These are phyloP conservation scores for Triadica sebifera DNA, from an alignment of 345 rosid species.

Conservation along the genomic window DNA sequence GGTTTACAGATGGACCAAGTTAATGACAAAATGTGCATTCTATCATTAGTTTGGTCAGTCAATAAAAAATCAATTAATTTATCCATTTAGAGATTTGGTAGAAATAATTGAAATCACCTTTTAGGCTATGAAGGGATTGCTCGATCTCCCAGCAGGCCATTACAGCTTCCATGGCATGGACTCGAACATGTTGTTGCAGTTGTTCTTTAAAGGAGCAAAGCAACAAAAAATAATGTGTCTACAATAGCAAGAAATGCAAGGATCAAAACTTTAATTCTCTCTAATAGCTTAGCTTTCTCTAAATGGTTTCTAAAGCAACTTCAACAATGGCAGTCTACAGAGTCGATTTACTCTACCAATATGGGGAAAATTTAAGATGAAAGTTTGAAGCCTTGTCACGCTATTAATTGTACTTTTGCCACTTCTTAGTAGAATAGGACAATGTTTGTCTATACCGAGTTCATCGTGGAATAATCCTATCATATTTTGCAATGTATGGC, in stretches of 20 bases:
- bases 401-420: neutral
- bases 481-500: no score
- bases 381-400: no score
- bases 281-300: neutral
- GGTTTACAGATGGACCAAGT: no score
- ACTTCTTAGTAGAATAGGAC: no score
- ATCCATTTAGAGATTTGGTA: neutral
- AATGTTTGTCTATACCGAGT: no score
- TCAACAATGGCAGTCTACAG: neutral
- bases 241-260: constrained; percentile 18
- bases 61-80: no score
- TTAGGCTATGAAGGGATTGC: constrained; percentile 93
- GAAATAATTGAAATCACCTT: constrained; percentile 41
- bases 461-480: no score
- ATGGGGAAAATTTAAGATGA: no score
- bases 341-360: neutral
- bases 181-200: constrained; percentile 95
- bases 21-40: no score
- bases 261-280: neutral
- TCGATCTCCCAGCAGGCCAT: constrained; percentile 99
- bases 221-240: constrained; percentile 93
- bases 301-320: neutral
- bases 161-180: constrained; percentile 99
- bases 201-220: constrained; percentile 96
- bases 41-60: no score